Evolutionary conservation across 1,284 basidiomycete species (phyloP), one percentile per base, ranked within the genome.

Genomic region (Psilocybe mexicana): DNA sequence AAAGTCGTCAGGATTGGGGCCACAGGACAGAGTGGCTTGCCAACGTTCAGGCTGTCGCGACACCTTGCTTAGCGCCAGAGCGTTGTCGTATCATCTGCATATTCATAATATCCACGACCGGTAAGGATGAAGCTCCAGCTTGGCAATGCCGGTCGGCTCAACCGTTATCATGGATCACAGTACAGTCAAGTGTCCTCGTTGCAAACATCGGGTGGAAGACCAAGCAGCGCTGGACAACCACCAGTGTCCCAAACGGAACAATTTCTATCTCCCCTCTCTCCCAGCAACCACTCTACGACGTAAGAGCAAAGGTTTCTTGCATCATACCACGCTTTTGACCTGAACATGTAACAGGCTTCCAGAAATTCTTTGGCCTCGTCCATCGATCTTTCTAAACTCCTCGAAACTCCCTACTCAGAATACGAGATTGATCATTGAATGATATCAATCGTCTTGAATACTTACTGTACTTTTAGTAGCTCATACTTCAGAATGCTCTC

Each of bases 31-130:
- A 8, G 57, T 81, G 12, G 63, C 66, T 11, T 88, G 86, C 66
- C 75, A 73, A 30, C 78, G 83, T n/a, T 68, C 72, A 30, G 82
- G 76, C 35, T 88, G 86, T 66, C 70, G 72, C 10, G 76, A 84
- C 64, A 71, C 77, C 3, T 68, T 87, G 12, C 67, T 69, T 7
- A 74, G 76, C 52, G 74, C 80, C 47, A 73, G 76, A 59, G 79
- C 79, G 44, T 75, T 88, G 51, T 77, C 79, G 54, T 80, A 74
- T 61, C 86, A 88, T 65, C 70, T 87, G 43, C 81, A 85, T 61
- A 79, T 87, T 26, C 85, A 88, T 66, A 79, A 83, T 63, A 77
- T 86, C 45, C 70, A 76, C 38, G 76, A 77, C 52, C 61, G 67
- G 76, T 77, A 57, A 43, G 72, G 30, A 33, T 68, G 2, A 33